phyloP scores from a whole-genome alignment of 2,329 filamentous ascomycete genomes.

The Colletotrichum sansevieriae region DNA sequence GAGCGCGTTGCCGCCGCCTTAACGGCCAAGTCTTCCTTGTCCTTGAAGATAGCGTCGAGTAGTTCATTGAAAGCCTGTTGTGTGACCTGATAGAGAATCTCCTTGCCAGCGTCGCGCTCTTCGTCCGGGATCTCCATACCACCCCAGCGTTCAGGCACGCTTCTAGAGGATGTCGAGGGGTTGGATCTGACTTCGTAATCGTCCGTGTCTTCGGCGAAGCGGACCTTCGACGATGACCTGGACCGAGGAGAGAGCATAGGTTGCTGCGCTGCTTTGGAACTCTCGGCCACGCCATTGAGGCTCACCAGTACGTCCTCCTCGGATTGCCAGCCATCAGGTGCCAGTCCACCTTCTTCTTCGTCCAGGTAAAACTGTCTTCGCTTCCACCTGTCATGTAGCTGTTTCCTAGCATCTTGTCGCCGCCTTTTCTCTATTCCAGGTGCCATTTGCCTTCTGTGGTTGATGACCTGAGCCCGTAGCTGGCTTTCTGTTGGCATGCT shows the following conservation, averaged over 20 bases:
- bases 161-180: constrained; percentile 78
- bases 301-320: constrained; percentile 68
- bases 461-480: constrained; percentile 53
- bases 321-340: constrained; percentile 73
- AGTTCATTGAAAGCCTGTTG: constrained; percentile 95
- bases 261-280: constrained; percentile 57
- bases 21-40: constrained; percentile 81
- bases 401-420: constrained; percentile 59
- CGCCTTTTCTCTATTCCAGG: constrained; percentile 56
- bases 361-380: constrained; percentile 86
- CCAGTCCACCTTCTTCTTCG: constrained; percentile 81
- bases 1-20: constrained; percentile 73
- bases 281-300: constrained; percentile 55
- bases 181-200: constrained; percentile 80
- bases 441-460: constrained; percentile 52
- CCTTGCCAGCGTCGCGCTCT: constrained; percentile 85
- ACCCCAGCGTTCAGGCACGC: constrained; percentile 80
- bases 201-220: constrained; percentile 78
- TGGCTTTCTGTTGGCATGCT: constrained; percentile 57
- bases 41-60: constrained; percentile 86
- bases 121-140: constrained; percentile 83
- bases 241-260: constrained; percentile 66
- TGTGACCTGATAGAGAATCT: constrained; percentile 91
- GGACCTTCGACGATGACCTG: constrained; percentile 82
- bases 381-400: constrained; percentile 79